Evolutionary conservation across 306 rosid species (phyloP).

Genomic region (Carpinus viminea): DNA sequence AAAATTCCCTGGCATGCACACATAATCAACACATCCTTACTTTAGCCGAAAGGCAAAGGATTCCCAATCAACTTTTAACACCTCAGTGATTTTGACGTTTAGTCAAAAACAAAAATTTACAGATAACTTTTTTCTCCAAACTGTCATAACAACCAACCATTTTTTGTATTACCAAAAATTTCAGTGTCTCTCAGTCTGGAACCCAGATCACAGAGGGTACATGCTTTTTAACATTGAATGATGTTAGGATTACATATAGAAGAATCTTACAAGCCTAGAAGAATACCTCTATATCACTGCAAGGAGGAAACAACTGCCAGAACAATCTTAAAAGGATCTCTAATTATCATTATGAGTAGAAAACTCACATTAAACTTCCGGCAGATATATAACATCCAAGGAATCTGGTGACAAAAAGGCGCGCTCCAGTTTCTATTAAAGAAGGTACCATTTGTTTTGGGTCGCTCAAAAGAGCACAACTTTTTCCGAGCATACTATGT

Average conservation of each 20-base stretch:
- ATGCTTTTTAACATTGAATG: not conserved
- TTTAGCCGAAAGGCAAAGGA: not conserved
- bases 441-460: conserved; percentile 93
- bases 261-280: not conserved
- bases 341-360: conserved; percentile 8
- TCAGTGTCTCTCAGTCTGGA: not conserved
- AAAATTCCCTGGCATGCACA: not conserved
- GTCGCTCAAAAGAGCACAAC: conserved; percentile 51
- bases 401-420: conserved; percentile 68
- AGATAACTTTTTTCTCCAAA: not conserved
- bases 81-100: not conserved
- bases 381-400: conserved; percentile 52
- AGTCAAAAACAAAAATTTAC: not conserved
- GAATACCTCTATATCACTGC: not conserved
- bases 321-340: conserved; percentile 4
- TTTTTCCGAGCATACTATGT: conserved; percentile 60
- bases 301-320: not conserved
- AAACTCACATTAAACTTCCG: conserved; percentile 79
- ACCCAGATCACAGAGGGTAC: not conserved
- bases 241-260: not conserved
- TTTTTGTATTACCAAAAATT: not conserved
- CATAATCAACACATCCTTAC: not conserved
- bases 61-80: not conserved
- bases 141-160: not conserved
- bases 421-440: conserved; percentile 71